Evolutionary conservation across 176 grass and related monocot species (phyloP), one percentile per base, ranked within the genome.

Genomic region (Juncus effusus): DNA sequence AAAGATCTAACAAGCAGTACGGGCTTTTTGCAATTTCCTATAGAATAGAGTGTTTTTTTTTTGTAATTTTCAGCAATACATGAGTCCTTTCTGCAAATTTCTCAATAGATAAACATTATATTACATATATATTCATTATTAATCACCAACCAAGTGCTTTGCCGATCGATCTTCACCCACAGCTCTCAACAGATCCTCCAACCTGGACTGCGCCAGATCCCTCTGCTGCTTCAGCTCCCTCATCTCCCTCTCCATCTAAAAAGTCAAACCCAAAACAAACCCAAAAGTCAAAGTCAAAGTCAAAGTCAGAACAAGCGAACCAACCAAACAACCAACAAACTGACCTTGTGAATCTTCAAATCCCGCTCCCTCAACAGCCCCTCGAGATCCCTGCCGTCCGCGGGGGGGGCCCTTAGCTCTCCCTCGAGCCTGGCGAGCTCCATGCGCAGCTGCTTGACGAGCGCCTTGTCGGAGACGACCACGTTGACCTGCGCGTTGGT

Each of bases 201-300:
- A 68, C 65, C 85, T 79, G 60, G 94, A 93, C 28, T 86, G 80
- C 82, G 85, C 83, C 13, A 89, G 57, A 74, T 97, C 85, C 50
- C 80, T 72, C 56, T 97, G 85, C 74, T 56, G 70, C 64, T 86
- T 97, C 76, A 97, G 65, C 61, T 92, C 85, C 80, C 79, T 89
- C 50, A 97, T 93, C 83, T 97, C 82, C 65, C 80, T 97, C 67
- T 93, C 94, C 94, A 97, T 92, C 94, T 97, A 66, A 14, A 78
- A 49, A 79, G 65, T 38, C 51, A 53, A 64, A 3, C 40, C 63
- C 36, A 65, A 45, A 61, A 12, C 59, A 52, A 51, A 39, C 6
- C 14, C 10, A 73, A 50, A 50, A 42, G 16, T n/a, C 38, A 59
- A 15, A 50, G 16, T 28, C 40, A 56, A 13, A 36, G 36, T 44